These are phyloP conservation scores for Lanmaoa rubissima DNA, from an alignment of 768 basidiomycete species.

Conservation along the genomic window DNA sequence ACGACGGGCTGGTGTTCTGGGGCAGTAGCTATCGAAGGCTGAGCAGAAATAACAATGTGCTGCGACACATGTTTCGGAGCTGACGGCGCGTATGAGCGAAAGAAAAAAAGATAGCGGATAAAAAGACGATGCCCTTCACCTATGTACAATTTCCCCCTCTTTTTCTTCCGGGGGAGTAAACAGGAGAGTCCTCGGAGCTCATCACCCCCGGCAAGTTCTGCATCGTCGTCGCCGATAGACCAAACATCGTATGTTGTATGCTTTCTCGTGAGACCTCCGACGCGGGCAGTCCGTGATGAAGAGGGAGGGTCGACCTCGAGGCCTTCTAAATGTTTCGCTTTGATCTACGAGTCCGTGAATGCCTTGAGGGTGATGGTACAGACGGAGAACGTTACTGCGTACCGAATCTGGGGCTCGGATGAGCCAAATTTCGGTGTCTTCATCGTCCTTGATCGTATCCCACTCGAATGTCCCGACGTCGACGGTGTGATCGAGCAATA, in stretches of 20 bases:
- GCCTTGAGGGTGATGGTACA: neutral
- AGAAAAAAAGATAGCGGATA: slow-evolving; percentile 28
- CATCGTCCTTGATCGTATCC: slow-evolving; percentile 55
- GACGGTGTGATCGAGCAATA: slow-evolving; percentile 43
- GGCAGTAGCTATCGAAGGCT: slow-evolving; percentile 33
- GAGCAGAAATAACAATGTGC: slow-evolving; percentile 57
- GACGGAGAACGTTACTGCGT: slow-evolving; percentile 26
- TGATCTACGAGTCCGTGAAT: slow-evolving; percentile 44
- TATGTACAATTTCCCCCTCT: slow-evolving; percentile 55
- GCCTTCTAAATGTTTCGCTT: slow-evolving; percentile 59
- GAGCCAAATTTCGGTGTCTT: slow-evolving; percentile 66
- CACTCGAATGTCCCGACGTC: slow-evolving; percentile 62
- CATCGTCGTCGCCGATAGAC: slow-evolving; percentile 48
- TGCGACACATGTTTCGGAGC: slow-evolving; percentile 60
- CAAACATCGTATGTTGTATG: slow-evolving; percentile 61
- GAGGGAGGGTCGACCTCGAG: slow-evolving; percentile 47
- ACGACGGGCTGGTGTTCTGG: slow-evolving; percentile 16
- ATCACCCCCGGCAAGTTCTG: slow-evolving; percentile 48
- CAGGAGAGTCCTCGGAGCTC: slow-evolving; percentile 61
- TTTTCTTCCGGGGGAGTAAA: slow-evolving; percentile 61
- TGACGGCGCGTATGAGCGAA: slow-evolving; percentile 39
- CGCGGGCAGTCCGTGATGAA: slow-evolving; percentile 36
- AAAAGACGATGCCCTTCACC: slow-evolving; percentile 37
- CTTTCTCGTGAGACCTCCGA: slow-evolving; percentile 56
- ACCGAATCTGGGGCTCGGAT: slow-evolving; percentile 69